Evolutionary conservation across 495 filamentous ascomycete species (phyloP), one percentile per base, ranked within the genome.

Genomic region (Trichoderma asperelloides): DNA sequence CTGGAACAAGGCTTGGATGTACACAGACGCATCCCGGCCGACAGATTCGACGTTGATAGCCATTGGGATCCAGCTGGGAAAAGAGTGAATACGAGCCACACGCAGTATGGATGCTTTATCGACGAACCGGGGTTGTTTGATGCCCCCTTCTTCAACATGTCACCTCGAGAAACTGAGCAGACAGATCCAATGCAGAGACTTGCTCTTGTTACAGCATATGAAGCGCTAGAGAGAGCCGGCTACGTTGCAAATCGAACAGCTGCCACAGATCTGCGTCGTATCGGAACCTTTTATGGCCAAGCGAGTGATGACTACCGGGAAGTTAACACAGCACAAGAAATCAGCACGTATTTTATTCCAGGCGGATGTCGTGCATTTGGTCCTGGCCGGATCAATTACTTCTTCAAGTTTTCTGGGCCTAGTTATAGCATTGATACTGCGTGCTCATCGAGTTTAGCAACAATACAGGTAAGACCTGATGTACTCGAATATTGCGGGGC

Each of bases 41-140:
- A 89, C 66, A 84, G 89, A 6, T 91, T 89, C 79, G 72, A 74
- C 63, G 63, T 73, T 41, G 83, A 89, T 71, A 85, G 86, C 21
- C 43, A 47, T 16, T 47, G 15, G 4, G 43, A 47, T 18, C 43
- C 43, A 5, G n/a, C 11, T 16, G 43, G 15, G 5, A 18, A 47
- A 18, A 47, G 15, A 18, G 43, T 16, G 43, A 47, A 47, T 18
- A 18, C 13, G 15, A 18, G 15, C 12, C 13, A 18, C 5, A 47
- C 43, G 12, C 15, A 18, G n/a, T 47, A 16, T 18, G 43, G 43
- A 12, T 16, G n/a, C n/a, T 47, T 47, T 16, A 47, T 47, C 15
- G 43, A 12, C 8, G n/a, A 47, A 16, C 43, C 43, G 5, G 43
- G 43, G n/a, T 16, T 16, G 13, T 47, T 47, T 16, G 43, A 47